Evolutionary conservation across 2,329 filamentous ascomycete genomes (phyloP).

Genomic region (Dendrostoma leiphaemia): DNA sequence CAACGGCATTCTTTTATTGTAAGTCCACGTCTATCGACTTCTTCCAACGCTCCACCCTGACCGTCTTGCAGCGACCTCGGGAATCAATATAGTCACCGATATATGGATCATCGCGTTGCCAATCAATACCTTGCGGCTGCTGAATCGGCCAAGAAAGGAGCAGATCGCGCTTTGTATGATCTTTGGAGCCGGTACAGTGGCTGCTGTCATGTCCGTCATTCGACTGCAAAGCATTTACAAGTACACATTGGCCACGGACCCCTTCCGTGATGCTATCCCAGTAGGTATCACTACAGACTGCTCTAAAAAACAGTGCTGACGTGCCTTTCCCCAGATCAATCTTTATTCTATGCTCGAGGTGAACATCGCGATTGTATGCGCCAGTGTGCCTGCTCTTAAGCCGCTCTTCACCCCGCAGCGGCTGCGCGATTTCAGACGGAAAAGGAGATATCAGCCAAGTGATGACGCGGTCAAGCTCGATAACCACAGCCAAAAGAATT

Average conservation of each 20-base stretch:
- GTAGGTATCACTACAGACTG: conserved; percentile 25
- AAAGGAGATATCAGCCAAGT: not conserved
- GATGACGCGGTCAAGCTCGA: not conserved
- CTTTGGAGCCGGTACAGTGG: conserved; percentile 40
- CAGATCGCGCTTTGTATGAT: conserved; percentile 48
- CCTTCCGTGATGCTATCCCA: conserved; percentile 25
- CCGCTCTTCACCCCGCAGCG: conserved; percentile 35
- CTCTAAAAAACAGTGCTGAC: conserved; percentile 1
- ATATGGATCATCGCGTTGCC: conserved; percentile 44
- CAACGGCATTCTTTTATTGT: conserved; percentile 41
- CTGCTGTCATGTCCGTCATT: conserved; percentile 35
- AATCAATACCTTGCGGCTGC: conserved; percentile 39
- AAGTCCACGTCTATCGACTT: no score
- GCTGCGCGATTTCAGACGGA: not conserved
- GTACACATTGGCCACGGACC: conserved; percentile 35
- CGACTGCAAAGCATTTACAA: conserved; percentile 38
- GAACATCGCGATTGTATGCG: conserved; percentile 48
- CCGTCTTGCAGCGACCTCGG: conserved; percentile 33
- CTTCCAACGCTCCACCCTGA: not conserved
- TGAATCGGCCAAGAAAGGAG: conserved; percentile 46
- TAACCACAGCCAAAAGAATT: not conserved
- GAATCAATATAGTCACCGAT: conserved; percentile 46
- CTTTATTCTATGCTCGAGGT: conserved; percentile 48
- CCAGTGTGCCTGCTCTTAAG: conserved; percentile 48
- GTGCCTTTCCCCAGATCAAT: conserved; percentile 27